These are phyloP conservation scores for Mycena vulgaris DNA, from an alignment of 768 basidiomycete species.

Conservation along the genomic window DNA sequence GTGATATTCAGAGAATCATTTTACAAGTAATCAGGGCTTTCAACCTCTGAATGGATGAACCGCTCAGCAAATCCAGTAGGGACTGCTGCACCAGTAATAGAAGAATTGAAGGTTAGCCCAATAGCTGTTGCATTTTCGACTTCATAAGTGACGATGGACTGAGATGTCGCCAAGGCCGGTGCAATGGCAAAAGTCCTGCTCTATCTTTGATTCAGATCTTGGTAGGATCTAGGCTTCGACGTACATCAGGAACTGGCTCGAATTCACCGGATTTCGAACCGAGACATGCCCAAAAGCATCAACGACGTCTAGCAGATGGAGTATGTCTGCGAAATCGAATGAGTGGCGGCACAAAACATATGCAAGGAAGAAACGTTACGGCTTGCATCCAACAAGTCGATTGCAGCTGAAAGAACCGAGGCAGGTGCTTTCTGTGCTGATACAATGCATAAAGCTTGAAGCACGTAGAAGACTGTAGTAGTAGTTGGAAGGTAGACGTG, in stretches of 20 bases:
- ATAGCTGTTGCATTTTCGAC: constrained; percentile 40
- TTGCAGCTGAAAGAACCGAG: no score
- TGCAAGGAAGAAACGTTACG: no score
- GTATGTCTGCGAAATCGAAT: no score
- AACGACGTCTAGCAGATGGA: constrained; percentile 41
- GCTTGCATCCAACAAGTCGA: no score
- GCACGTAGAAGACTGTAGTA: no score
- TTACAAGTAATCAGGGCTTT: neutral
- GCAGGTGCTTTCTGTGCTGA: no score
- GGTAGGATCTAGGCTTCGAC: neutral
- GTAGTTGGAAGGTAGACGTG: no score
- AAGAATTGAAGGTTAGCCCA: constrained; percentile 40
- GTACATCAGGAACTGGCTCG: constrained; percentile 42
- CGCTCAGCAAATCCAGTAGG: constrained; percentile 42
- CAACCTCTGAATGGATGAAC: constrained; percentile 43
- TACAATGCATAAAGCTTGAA: no score
- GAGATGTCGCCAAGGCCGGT: constrained; percentile 40
- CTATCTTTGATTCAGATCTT: neutral
- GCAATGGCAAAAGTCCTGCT: constrained; percentile 44
- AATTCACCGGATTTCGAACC: constrained; percentile 39
- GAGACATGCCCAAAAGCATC: constrained; percentile 44
- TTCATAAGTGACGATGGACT: constrained; percentile 40
- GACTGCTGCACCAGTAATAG: constrained; percentile 34
- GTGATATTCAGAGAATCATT: neutral
- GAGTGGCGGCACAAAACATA: no score